A percentile compares a stretch with the other conserved stretches of the same genome.
phyloP scores from a whole-genome alignment of 495 filamentous ascomycete genomes.

The Penicillium lagena region DNA sequence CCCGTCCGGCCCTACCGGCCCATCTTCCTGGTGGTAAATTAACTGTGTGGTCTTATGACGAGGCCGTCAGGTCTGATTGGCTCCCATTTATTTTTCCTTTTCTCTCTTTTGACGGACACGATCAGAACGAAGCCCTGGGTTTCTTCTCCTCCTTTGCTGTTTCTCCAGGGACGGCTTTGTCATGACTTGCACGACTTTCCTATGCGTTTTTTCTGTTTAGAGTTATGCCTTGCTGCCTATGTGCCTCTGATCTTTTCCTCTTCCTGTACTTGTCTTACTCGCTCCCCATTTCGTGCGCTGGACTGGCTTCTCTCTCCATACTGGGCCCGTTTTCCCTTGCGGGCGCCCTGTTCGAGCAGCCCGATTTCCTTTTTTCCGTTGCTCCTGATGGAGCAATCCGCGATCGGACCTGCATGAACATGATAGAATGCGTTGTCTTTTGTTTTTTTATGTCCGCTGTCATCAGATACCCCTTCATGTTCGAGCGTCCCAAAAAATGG shows the following conservation, averaged over 20 bases:
- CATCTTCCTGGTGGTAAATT: slow-evolving; percentile 93
- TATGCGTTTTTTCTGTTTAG: slow-evolving; percentile 15
- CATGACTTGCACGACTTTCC: slow-evolving; percentile 42
- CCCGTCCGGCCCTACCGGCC: slow-evolving; percentile 72
- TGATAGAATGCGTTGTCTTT: slow-evolving; percentile 77
- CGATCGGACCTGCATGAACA: slow-evolving; percentile 57
- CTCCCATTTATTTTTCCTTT: slow-evolving; percentile 36
- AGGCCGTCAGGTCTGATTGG: slow-evolving; percentile 41
- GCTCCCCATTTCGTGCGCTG: slow-evolving; percentile 21
- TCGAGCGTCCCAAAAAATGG: slow-evolving; percentile 25
- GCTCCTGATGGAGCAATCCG: slow-evolving; percentile 37
- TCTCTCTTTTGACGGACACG: slow-evolving; percentile 35
- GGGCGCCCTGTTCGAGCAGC: slow-evolving; percentile 34
- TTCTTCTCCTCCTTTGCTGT: slow-evolving; percentile 33
- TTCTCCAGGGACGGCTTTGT: slow-evolving; percentile 45
- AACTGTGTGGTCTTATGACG: slow-evolving; percentile 39
- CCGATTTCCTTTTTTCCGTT: slow-evolving; percentile 26
- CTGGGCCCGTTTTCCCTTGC: slow-evolving; percentile 35
- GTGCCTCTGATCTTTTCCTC: slow-evolving; percentile 13
- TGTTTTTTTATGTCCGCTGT: slow-evolving; percentile 35
- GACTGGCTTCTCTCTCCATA: slow-evolving; percentile 21
- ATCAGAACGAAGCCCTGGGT: slow-evolving; percentile 44
- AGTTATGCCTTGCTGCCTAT: slow-evolving; percentile 8
- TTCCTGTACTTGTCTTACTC: slow-evolving; percentile 24
- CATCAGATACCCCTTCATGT: slow-evolving; percentile 55